Conservation (phyloP, 2,329 filamentous ascomycete species). For the Botrytis deweyae region DNA sequence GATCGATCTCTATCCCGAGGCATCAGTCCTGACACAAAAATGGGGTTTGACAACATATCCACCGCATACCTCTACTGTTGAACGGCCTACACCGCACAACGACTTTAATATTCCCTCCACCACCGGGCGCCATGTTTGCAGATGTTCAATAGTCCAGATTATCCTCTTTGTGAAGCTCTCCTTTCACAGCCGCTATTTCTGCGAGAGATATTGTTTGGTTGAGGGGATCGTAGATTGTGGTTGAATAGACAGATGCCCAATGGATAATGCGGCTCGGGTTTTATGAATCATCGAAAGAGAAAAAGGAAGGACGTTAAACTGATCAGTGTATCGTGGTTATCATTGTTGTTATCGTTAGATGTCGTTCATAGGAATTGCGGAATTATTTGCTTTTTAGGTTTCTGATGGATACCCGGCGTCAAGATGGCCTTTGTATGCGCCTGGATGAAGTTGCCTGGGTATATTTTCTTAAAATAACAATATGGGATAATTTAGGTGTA, state of each 20-base stretch:
- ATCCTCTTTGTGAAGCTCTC: conserved; percentile 16
- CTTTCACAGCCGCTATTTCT: conserved; percentile 10
- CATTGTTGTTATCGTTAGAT: conserved; percentile 20
- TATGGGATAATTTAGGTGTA: neutral
- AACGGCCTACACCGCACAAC: conserved; percentile 96
- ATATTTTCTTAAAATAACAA: neutral
- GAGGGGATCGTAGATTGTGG: conserved; percentile 16
- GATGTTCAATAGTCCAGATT: conserved; percentile 23
- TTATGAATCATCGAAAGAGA: conserved; percentile 22
- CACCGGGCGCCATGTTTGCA: conserved; percentile 39
- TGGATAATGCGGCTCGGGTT: neutral
- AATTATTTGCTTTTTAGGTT: conserved; percentile 10
- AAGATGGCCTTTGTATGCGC: conserved; percentile 7
- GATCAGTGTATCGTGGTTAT: conserved; percentile 20
- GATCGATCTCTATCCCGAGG: conserved; percentile 69
- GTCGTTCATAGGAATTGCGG: conserved; percentile 13
- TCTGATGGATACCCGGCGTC: neutral
- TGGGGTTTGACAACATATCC: conserved; percentile 4
- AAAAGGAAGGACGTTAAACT: conserved; percentile 5
- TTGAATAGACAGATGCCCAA: conserved; percentile 14
- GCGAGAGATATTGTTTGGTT: conserved; percentile 8
- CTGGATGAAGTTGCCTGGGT: neutral
- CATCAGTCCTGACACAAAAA: conserved; percentile 23
- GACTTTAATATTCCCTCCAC: conserved; percentile 98
- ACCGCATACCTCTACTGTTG: conserved; percentile 78